A percentile compares a stretch with the other conserved stretches of the same genome.
Conservation (phyloP, 1,284 basidiomycete genomes). For the Sanghuangporus sanghuang region DNA sequence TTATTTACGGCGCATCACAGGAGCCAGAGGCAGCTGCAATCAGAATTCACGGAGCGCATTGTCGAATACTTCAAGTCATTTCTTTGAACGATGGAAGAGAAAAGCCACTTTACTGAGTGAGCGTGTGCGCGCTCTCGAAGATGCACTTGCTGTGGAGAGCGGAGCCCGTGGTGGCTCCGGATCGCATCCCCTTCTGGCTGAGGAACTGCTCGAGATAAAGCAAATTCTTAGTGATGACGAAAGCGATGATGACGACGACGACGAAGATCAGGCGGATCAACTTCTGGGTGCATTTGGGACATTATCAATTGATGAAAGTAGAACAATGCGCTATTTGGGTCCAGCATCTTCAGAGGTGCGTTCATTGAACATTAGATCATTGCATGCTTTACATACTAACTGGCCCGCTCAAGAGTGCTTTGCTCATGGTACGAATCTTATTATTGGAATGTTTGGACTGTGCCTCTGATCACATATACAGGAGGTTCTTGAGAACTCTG, state of each 20-base stretch:
- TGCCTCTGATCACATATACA: background rate
- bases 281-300: slow-evolving; percentile 18
- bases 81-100: background rate
- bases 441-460: background rate
- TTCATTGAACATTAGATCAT: background rate
- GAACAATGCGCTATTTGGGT: slow-evolving; percentile 4
- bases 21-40: background rate
- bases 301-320: slow-evolving; percentile 14
- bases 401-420: background rate
- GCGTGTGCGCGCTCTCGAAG: slow-evolving; percentile 19
- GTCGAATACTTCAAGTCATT: background rate
- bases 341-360: slow-evolving; percentile 4
- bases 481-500: background rate
- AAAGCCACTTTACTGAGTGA: slow-evolving; percentile 17
- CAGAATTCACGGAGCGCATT: background rate
- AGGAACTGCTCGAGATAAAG: slow-evolving; percentile 11
- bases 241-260: background rate
- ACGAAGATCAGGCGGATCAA: slow-evolving; percentile 10
- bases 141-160: slow-evolving; percentile 16
- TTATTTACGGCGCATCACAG: background rate
- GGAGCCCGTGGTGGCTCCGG: slow-evolving; percentile 6
- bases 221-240: background rate
- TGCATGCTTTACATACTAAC: background rate
- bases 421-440: background rate
- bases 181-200: slow-evolving; percentile 17